phyloP scores from a whole-genome alignment of 2,329 filamentous ascomycete species.

The Microthyrium microscopicum region DNA sequence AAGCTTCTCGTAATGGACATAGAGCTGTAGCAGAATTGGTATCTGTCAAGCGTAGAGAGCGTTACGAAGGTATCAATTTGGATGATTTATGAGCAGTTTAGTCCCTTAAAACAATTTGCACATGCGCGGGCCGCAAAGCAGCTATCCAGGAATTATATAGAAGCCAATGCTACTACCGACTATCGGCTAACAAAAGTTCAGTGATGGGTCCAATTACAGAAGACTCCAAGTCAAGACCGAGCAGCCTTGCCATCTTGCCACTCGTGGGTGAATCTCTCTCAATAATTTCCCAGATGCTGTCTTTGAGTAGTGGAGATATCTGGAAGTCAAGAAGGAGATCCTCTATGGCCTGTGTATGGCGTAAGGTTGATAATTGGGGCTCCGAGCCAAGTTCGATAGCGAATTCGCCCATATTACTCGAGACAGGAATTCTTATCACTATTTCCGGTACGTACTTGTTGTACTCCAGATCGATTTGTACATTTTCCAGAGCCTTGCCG shows the following conservation, averaged over 20 bases:
- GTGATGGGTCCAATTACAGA: conserved; percentile 18
- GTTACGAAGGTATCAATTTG: no score
- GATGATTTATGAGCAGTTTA: no score
- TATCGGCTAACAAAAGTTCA: conserved; percentile 19
- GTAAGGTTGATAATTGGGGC: conserved; percentile 18
- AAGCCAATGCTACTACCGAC: no score
- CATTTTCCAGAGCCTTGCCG: not conserved
- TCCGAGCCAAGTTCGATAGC: conserved; percentile 12
- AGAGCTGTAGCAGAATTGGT: not conserved
- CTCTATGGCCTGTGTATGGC: conserved; percentile 17
- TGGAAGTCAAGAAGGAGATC: conserved; percentile 16
- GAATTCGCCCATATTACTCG: not conserved
- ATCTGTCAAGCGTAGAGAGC: no score
- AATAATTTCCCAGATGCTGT: conserved; percentile 17
- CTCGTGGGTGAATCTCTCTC: conserved; percentile 14
- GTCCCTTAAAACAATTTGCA: no score
- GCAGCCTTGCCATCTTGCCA: conserved; percentile 16
- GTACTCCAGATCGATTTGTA: not conserved
- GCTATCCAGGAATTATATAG: no score
- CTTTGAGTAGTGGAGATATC: conserved; percentile 18
- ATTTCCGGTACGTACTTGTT: not conserved
- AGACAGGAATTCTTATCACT: not conserved
- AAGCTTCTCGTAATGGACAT: not conserved
- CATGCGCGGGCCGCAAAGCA: no score
- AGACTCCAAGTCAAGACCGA: conserved; percentile 14